Evolutionary conservation across 768 basidiomycete genomes (phyloP).

Genomic region (Steccherinum ochraceum): DNA sequence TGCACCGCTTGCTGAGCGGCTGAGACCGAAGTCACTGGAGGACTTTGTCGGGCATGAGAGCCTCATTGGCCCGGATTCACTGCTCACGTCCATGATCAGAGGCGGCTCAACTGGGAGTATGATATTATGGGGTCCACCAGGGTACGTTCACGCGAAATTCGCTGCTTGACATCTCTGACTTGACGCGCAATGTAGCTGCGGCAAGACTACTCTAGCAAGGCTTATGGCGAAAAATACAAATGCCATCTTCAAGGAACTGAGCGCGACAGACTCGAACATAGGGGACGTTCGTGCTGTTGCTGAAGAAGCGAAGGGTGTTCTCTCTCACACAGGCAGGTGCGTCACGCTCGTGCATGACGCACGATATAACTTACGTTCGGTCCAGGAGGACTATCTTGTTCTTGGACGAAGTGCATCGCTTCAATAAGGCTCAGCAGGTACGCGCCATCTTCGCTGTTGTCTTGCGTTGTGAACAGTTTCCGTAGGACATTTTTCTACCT

Average conservation of each 20-base stretch:
- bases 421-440: slow-evolving; percentile 67
- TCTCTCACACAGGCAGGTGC: slow-evolving; percentile 61
- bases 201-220: slow-evolving; percentile 73
- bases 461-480: slow-evolving; percentile 3
- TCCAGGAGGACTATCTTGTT: slow-evolving; percentile 67
- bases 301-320: slow-evolving; percentile 64
- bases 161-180: too few relatives aligned
- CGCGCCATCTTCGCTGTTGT: neutral
- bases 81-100: slow-evolving; percentile 49
- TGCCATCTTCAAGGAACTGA: slow-evolving; percentile 67
- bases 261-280: slow-evolving; percentile 64
- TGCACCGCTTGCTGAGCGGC: slow-evolving; percentile 63
- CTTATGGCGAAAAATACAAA: slow-evolving; percentile 55
- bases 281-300: slow-evolving; percentile 69
- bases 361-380: slow-evolving; percentile 1
- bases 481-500: slow-evolving; percentile 73
- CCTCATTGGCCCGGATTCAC: slow-evolving; percentile 48
- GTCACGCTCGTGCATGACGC: slow-evolving; percentile 6
- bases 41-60: slow-evolving; percentile 73
- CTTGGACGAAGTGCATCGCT: slow-evolving; percentile 81
- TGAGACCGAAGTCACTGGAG: slow-evolving; percentile 56
- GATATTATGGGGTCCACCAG: slow-evolving; percentile 74
- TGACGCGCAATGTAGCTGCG: slow-evolving; percentile 39
- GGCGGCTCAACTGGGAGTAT: slow-evolving; percentile 49
- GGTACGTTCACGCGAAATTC: slow-evolving; percentile 37